Evolutionary conservation across 2,329 filamentous ascomycete genomes (phyloP), one percentile per base, ranked within the genome.

Genomic region (Claviceps citrina): DNA sequence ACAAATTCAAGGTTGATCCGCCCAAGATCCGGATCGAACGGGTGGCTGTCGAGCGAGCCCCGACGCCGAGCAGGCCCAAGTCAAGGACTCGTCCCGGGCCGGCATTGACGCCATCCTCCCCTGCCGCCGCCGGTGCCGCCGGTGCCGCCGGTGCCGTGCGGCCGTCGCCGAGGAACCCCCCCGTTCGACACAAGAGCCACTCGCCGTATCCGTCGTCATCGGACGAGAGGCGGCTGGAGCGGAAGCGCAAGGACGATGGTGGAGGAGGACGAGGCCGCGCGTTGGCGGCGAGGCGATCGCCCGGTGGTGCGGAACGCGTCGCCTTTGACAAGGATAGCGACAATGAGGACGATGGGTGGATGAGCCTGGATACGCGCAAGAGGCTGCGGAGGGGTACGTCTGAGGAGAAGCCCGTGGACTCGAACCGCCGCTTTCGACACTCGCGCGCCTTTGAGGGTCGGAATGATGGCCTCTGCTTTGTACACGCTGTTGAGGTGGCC

Each of bases 401-500:
- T 31, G 61, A 65, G 31, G 60, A 61, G 32, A 56, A 57, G 35
- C 57, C 60, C 18, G 53, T 63, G 31, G 69, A 75, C 47, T 54
- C 63, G 5, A 68, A 65, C 42, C 65, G 68, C 46, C 58, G 58
- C 49, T 48, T 73, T 41, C 60, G 62, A 43, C 65, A 67, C 45
- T 54, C 61, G 28, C 60, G 58, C 40, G 65, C 66, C 3, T 71
- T 68, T 41, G 62, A 65, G 40, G 61, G 60, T 28, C 55, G 59
- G 7, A 51, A 62, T 31, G 58, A 62, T 31, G 59, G 58, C 19
- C 55, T 66, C 27, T 53, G 56, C 26, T 67, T 78, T 43, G 69
- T 79, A 22, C 74, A 80, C 48, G 74, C 74, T 4, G 67, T 66
- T 4, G 64, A 76, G 47, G 65, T 78, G 18, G 68, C 69, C 28